phyloP scores from a whole-genome alignment of 1,284 basidiomycete genomes.

The Fomitopsis betulina region DNA sequence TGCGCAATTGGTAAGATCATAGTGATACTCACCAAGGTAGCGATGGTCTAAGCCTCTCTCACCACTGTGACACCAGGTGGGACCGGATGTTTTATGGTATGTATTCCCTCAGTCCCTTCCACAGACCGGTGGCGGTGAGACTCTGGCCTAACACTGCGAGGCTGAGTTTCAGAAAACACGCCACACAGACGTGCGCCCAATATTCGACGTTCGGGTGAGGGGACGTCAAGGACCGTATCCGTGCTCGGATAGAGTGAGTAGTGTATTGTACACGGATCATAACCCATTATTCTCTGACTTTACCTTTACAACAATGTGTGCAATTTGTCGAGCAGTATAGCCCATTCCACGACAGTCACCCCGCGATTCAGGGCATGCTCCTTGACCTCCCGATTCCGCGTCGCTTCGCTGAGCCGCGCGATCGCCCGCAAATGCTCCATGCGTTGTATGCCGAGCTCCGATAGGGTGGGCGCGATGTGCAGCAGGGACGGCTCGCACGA shows the following conservation, averaged over 20 bases:
- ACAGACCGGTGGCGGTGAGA: too few species aligned
- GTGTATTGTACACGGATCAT: background rate
- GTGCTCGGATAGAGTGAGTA: too few species aligned
- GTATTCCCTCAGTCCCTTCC: too few species aligned
- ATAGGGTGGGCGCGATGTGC: conserved; percentile 53
- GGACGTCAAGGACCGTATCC: too few species aligned
- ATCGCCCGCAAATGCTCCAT: conserved; percentile 60
- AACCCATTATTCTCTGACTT: background rate
- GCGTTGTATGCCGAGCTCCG: conserved; percentile 49
- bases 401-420: conserved; percentile 53
- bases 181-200: background rate
- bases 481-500: conserved; percentile 55
- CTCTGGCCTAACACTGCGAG: too few species aligned
- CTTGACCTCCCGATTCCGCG: conserved; percentile 59
- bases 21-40: too few species aligned
- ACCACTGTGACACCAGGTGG: too few species aligned
- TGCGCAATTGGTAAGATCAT: too few species aligned
- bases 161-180: too few species aligned
- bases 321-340: conserved; percentile 61
- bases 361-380: conserved; percentile 61
- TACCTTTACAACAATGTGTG: conserved; percentile 21
- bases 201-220: too few species aligned
- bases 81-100: too few species aligned
- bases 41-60: too few species aligned
- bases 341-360: conserved; percentile 70